These are phyloP conservation scores for Ophiostoma montium DNA, from an alignment of 2,329 filamentous ascomycete genomes.

Conservation along the genomic window DNA sequence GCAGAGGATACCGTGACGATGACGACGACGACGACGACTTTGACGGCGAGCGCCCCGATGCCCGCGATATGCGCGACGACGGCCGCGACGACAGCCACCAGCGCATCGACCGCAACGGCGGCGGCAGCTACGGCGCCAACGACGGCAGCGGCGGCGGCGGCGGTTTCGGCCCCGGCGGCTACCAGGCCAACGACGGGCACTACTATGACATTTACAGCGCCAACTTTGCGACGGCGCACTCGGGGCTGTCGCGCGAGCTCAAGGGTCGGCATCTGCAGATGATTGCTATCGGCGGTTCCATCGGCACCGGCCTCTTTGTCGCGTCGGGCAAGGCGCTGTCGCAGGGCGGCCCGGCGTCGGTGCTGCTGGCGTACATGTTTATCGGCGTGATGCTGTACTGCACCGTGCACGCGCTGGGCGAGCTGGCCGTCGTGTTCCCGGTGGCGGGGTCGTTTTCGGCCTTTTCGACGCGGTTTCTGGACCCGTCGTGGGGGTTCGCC, in stretches of 20 bases:
- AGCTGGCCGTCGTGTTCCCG: slow-evolving; percentile 81
- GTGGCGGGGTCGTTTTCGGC: slow-evolving; percentile 85
- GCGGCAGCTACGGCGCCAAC: not conserved
- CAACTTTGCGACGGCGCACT: slow-evolving; percentile 60
- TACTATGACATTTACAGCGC: slow-evolving; percentile 43
- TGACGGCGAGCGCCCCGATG: not conserved
- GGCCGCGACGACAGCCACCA: not conserved
- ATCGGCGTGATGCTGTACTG: slow-evolving; percentile 83
- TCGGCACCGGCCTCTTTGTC: slow-evolving; percentile 82
- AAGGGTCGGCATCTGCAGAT: slow-evolving; percentile 86
- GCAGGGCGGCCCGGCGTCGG: slow-evolving; percentile 60
- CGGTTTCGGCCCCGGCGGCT: not conserved
- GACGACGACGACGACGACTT: not conserved
- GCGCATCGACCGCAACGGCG: not conserved
- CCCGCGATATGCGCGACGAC: not conserved
- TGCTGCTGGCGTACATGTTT: slow-evolving; percentile 64
- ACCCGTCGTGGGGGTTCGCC: slow-evolving; percentile 87
- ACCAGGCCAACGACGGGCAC: slow-evolving; percentile 19
- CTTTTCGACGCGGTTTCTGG: slow-evolving; percentile 82
- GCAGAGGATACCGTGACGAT: not conserved
- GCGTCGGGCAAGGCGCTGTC: slow-evolving; percentile 60
- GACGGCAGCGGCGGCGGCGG: not conserved
- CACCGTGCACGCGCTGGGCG: slow-evolving; percentile 81
- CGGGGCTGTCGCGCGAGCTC: slow-evolving; percentile 60
- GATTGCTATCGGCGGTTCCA: slow-evolving; percentile 92